phyloP scores from a whole-genome alignment of 306 rosid genomes.

The Vicia sativa region DNA sequence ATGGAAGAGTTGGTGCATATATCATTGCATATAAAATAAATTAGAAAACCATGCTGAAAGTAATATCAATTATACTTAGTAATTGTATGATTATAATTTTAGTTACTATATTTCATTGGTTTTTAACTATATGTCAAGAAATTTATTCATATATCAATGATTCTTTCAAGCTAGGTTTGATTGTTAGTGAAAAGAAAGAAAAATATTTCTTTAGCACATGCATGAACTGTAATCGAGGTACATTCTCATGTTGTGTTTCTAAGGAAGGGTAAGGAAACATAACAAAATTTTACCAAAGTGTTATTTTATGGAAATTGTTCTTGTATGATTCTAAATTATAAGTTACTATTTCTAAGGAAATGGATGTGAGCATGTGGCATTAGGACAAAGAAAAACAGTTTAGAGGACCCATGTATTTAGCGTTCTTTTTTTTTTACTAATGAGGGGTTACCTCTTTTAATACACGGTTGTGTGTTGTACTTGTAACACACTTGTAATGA shows the following conservation, averaged over 20 bases:
- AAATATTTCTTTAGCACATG: slow-evolving; percentile 31
- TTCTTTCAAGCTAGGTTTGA: slow-evolving; percentile 38
- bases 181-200: slow-evolving; percentile 44
- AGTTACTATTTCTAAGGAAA: neutral
- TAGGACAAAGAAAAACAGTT: neutral
- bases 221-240: slow-evolving; percentile 33
- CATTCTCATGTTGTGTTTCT: slow-evolving; percentile 34
- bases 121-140: slow-evolving; percentile 3
- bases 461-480: no score
- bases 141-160: slow-evolving; percentile 23
- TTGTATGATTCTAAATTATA: neutral
- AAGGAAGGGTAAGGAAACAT: slow-evolving; percentile 12
- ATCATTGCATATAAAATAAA: neutral
- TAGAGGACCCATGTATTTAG: slow-evolving; percentile 32
- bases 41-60: neutral
- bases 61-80: neutral
- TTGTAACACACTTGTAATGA: no score
- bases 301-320: slow-evolving; percentile 10
- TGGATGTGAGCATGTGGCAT: slow-evolving; percentile 16
- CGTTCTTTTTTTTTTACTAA: neutral
- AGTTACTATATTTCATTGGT: neutral
- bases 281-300: neutral
- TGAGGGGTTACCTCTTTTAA: no score
- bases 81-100: neutral
- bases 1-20: no score